Evolutionary conservation across 495 filamentous ascomycete genomes (phyloP).

Genomic region (Podospora pseudopauciseta): DNA sequence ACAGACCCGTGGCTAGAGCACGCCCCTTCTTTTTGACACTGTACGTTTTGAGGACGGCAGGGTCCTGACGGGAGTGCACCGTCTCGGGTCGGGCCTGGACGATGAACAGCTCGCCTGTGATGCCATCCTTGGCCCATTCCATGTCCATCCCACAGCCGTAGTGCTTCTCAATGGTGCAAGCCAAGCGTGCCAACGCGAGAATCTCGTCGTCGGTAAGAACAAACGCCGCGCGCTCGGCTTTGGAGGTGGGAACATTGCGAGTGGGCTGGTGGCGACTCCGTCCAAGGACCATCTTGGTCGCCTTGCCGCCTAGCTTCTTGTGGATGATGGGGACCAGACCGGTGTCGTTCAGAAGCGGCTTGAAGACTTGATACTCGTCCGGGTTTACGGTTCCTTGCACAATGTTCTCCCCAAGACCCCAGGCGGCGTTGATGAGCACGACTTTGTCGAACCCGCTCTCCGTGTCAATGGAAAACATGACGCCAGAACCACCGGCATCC

Average conservation of each 20-base stretch:
- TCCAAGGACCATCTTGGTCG: constrained; percentile 26
- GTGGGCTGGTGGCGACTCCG: constrained; percentile 19
- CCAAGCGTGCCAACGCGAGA: constrained; percentile 37
- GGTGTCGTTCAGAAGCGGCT: constrained; percentile 25
- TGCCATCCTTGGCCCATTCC: constrained; percentile 40
- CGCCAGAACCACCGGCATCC: constrained; percentile 32
- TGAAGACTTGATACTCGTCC: constrained; percentile 41
- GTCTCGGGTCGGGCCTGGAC: constrained; percentile 41
- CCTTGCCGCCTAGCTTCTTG: constrained; percentile 27
- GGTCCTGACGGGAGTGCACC: constrained; percentile 33
- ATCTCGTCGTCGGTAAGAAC: constrained; percentile 35
- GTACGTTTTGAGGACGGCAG: constrained; percentile 32
- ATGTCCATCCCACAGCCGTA: constrained; percentile 40
- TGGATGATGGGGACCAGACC: constrained; percentile 23
- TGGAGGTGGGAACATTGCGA: constrained; percentile 38
- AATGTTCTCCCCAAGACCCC: constrained; percentile 40
- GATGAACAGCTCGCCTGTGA: constrained; percentile 34
- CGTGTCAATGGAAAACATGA: constrained; percentile 41
- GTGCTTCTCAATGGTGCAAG: constrained; percentile 34
- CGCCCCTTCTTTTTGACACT: constrained; percentile 30
- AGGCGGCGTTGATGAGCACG: constrained; percentile 38
- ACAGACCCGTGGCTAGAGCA: constrained; percentile 26
- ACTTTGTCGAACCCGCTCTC: constrained; percentile 37
- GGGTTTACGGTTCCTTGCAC: constrained; percentile 39
- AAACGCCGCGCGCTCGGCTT: constrained; percentile 32